Percentiles rank a stretch among this genome's conserved stretches.
phyloP scores from a whole-genome alignment of 208 protist species.

The Leptomonas seymouri region DNA sequence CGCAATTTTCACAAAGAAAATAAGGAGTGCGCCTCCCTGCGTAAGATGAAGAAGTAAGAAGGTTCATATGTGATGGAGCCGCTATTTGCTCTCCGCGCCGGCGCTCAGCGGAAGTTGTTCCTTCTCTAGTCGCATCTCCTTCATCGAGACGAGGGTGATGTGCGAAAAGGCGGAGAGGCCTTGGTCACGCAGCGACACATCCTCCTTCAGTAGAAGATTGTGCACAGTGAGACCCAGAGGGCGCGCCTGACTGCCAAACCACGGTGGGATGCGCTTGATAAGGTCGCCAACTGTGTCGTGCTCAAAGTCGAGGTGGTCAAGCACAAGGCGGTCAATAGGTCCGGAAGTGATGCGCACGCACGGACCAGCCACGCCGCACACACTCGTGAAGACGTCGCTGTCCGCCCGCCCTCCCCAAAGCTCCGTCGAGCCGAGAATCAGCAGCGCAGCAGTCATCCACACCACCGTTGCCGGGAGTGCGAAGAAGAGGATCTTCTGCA shows the following conservation, averaged over 20 bases:
- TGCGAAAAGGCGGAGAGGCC: conserved; percentile 22
- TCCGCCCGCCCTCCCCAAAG: conserved; percentile 3
- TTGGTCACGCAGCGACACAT: conserved; percentile 28
- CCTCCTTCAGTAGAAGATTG: conserved; percentile 28
- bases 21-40: no score
- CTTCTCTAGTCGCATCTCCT: conserved; percentile 18
- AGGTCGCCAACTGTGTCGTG: conserved; percentile 37
- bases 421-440: conserved; percentile 17
- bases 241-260: conserved; percentile 41
- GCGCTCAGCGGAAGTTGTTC: neutral
- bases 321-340: conserved; percentile 15
- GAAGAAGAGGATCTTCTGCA: conserved; percentile 11
- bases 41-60: conserved; percentile 3
- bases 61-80: neutral
- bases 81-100: neutral
- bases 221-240: conserved; percentile 31
- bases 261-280: conserved; percentile 32
- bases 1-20: neutral
- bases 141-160: conserved; percentile 24
- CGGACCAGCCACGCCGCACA: neutral
- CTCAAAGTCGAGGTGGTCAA: conserved; percentile 31
- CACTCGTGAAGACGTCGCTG: conserved; percentile 5
- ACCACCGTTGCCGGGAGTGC: neutral
- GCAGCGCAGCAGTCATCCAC: neutral
- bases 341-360: conserved; percentile 27